Percentiles rank a stretch among this genome's conserved stretches.
Conservation (phyloP, 2,329 filamentous ascomycete species). For the Xylariaceae sp. region DNA sequence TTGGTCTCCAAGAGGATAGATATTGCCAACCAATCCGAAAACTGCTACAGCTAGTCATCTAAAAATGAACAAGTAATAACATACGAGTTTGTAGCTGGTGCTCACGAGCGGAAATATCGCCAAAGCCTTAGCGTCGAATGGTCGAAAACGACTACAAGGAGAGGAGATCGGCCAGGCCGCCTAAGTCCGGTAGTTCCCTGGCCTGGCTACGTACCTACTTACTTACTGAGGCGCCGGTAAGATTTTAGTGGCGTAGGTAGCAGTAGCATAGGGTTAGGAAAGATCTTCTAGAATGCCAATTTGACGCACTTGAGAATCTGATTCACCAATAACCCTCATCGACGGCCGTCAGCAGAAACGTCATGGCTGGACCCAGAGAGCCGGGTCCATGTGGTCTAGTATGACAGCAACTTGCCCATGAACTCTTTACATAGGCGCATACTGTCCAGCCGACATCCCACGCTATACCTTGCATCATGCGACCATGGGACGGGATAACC, state of each 20-base stretch:
- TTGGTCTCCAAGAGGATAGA: background rate
- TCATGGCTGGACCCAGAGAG: background rate
- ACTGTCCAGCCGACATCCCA: too few relatives aligned
- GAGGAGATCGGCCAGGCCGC: conserved; percentile 19
- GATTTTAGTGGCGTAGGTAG: conserved; percentile 17
- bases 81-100: background rate
- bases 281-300: background rate
- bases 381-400: too few relatives aligned
- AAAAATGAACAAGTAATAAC: background rate
- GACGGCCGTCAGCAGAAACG: background rate
- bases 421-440: too few relatives aligned
- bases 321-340: background rate
- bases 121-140: background rate
- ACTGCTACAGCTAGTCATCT: too few relatives aligned
- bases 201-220: background rate
- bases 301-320: background rate
- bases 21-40: background rate
- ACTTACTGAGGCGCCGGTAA: conserved; percentile 7
- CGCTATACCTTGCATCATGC: background rate
- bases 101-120: background rate
- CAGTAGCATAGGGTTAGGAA: too few relatives aligned
- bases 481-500: background rate
- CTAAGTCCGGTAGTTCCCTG: background rate
- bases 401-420: background rate
- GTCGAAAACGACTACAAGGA: background rate